A percentile compares a stretch with the other conserved stretches of the same genome.
These are phyloP conservation scores for Leishmania lainsoni DNA, from an alignment of 208 protist species.

Conservation along the genomic window DNA sequence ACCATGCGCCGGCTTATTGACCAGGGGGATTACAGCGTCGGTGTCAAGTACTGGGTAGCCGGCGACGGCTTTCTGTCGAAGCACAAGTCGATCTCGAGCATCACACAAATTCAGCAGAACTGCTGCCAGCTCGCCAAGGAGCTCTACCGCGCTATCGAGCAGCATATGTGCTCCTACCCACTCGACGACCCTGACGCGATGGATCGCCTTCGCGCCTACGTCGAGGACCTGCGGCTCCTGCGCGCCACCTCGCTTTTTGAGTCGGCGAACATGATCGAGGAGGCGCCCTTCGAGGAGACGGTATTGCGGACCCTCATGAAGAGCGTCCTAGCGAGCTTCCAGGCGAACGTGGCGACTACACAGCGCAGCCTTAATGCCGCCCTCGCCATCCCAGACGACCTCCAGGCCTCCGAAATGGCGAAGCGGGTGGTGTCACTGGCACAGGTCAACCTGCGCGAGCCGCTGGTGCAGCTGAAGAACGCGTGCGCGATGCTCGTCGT, in stretches of 20 bases:
- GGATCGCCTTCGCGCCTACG: constrained; percentile 65
- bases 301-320: constrained; percentile 67
- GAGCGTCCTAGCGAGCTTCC: constrained; percentile 65
- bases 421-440: constrained; percentile 38
- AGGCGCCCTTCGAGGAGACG: constrained; percentile 53
- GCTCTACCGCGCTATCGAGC: constrained; percentile 70
- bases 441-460: constrained; percentile 56
- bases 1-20: constrained; percentile 72
- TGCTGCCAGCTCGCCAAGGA: constrained; percentile 55
- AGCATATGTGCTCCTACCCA: constrained; percentile 61
- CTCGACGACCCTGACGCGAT: constrained; percentile 83
- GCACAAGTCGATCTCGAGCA: constrained; percentile 63
- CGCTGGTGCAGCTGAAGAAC: constrained; percentile 81
- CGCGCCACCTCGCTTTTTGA: constrained; percentile 74
- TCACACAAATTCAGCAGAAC: constrained; percentile 56
- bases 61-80: constrained; percentile 75
- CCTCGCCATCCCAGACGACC: constrained; percentile 51
- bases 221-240: constrained; percentile 83
- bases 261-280: constrained; percentile 19
- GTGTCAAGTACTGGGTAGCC: constrained; percentile 81
- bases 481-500: constrained; percentile 72
- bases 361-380: constrained; percentile 54
- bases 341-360: constrained; percentile 42
- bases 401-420: constrained; percentile 36
- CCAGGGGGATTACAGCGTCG: constrained; percentile 49